Evolutionary conservation across 2,329 filamentous ascomycete genomes (phyloP).

Genomic region (Aspergillus pseudoglaucus): DNA sequence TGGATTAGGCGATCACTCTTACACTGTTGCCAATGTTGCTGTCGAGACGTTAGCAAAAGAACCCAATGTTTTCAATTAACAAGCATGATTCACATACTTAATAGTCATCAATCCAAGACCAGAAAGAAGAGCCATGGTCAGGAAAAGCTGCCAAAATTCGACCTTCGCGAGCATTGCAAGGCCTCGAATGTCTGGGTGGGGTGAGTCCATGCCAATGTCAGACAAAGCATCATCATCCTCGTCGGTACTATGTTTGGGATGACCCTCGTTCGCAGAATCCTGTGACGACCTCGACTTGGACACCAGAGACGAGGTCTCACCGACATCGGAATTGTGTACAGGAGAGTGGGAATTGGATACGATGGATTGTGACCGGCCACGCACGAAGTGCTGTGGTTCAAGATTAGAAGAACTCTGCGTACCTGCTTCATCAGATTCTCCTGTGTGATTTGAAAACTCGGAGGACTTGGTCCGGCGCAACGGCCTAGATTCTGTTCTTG

Average conservation of each 20-base stretch:
- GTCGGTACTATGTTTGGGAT: conserved; percentile 14
- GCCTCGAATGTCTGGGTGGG: conserved; percentile 86
- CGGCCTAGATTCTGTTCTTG: conserved; percentile 20
- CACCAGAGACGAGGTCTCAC: conserved; percentile 77
- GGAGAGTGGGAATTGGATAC: conserved; percentile 19
- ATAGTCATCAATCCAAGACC: conserved; percentile 98
- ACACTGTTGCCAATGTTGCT: conserved; percentile 93
- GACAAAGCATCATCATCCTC: conserved; percentile 43
- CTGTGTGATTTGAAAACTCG: conserved; percentile 18
- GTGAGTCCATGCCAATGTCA: conserved; percentile 63
- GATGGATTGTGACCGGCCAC: conserved; percentile 24
- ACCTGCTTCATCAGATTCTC: conserved; percentile 31
- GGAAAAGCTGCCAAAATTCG: conserved; percentile 88
- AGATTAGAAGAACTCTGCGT: conserved; percentile 28
- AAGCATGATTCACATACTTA: conserved; percentile 58
- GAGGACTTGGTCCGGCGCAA: conserved; percentile 28
- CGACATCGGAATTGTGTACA: conserved; percentile 38
- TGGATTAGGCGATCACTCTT: conserved; percentile 11
- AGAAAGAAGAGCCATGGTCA: conserved; percentile 80
- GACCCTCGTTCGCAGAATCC: conserved; percentile 34
- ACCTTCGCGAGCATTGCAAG: conserved; percentile 62
- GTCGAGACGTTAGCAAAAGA: conserved; percentile 23
- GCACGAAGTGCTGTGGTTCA: conserved; percentile 20
- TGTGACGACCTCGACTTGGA: conserved; percentile 54
- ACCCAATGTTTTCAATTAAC: neutral